A percentile compares a stretch with the other conserved stretches of the same genome.
phyloP scores from a whole-genome alignment of 495 filamentous ascomycete species.

The Evernia prunastri region DNA sequence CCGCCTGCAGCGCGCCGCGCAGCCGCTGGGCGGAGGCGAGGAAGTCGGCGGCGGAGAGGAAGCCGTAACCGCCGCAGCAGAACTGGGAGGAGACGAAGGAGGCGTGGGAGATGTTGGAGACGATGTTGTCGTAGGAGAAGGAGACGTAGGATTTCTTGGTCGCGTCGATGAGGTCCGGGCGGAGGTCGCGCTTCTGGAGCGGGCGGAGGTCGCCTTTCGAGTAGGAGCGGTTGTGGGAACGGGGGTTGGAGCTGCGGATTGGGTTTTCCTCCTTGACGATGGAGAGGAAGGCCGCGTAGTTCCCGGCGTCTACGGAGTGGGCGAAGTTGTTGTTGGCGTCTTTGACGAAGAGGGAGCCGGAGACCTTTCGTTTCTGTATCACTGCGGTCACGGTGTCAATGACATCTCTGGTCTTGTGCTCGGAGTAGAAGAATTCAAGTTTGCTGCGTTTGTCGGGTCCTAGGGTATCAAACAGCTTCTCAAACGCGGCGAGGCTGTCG shows the following conservation, averaged over 20 bases:
- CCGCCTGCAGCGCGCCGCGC: background rate
- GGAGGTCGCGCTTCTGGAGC: conserved; percentile 1
- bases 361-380: background rate
- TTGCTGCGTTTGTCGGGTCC: conserved; percentile 2
- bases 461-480: background rate
- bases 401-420: conserved; percentile 4
- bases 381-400: conserved; percentile 2
- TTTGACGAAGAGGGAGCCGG: conserved; percentile 1
- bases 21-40: background rate
- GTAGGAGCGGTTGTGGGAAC: background rate
- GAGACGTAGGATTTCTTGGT: conserved; percentile 8
- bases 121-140: conserved; percentile 9
- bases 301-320: conserved; percentile 1
- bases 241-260: conserved; percentile 1
- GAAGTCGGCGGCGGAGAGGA: conserved; percentile 3
- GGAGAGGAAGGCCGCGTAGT: conserved; percentile 5
- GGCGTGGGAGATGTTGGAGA: conserved; percentile 7
- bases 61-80: conserved; percentile 7
- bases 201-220: conserved; percentile 5
- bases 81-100: conserved; percentile 8
- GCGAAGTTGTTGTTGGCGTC: conserved; percentile 3
- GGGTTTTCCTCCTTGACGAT: conserved; percentile 5
- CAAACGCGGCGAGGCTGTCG: background rate
- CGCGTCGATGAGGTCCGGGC: conserved; percentile 2
- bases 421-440: conserved; percentile 1